A percentile compares a stretch with the other conserved stretches of the same genome.
These are phyloP conservation scores for Corinectria fuckeliana DNA, from an alignment of 2,329 filamentous ascomycete genomes.

Conservation along the genomic window DNA sequence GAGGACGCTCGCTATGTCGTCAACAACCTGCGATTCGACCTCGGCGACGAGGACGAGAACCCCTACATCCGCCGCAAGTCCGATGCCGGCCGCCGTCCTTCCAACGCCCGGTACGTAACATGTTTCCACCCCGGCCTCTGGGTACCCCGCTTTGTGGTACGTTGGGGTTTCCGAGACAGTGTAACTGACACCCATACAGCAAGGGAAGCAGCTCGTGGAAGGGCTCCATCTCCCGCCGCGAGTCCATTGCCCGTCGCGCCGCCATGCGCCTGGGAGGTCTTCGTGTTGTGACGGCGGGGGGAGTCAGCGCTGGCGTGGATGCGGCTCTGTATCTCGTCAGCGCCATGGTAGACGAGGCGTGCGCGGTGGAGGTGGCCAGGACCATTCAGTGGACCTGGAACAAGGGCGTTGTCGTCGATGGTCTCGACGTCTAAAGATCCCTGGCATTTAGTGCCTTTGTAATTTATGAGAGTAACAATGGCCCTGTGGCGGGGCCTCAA, in stretches of 20 bases:
- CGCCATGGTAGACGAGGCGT: slow-evolving; percentile 78
- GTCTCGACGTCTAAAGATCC: slow-evolving; percentile 74
- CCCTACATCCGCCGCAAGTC: slow-evolving; percentile 81
- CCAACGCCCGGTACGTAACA: slow-evolving; percentile 63
- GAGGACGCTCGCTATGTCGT: slow-evolving; percentile 85
- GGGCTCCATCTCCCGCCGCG: slow-evolving; percentile 74
- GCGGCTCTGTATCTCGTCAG: slow-evolving; percentile 85
- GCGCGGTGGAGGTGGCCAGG: slow-evolving; percentile 76
- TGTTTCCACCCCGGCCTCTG: slow-evolving; percentile 17
- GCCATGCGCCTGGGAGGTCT: slow-evolving; percentile 74
- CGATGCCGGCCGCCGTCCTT: slow-evolving; percentile 66
- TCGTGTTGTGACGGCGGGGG: slow-evolving; percentile 80
- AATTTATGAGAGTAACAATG: slow-evolving; percentile 34
- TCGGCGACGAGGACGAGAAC: slow-evolving; percentile 82
- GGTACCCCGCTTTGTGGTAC: slow-evolving; percentile 34
- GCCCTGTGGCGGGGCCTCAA: slow-evolving; percentile 30
- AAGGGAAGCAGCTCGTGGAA: slow-evolving; percentile 88
- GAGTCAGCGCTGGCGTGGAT: slow-evolving; percentile 81
- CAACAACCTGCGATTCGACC: slow-evolving; percentile 88
- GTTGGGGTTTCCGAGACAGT: slow-evolving; percentile 31
- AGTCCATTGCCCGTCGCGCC: slow-evolving; percentile 80
- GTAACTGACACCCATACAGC: slow-evolving; percentile 48
- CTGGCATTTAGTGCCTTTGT: slow-evolving; percentile 40
- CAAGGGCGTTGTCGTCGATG: slow-evolving; percentile 85
- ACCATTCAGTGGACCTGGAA: slow-evolving; percentile 83